A percentile compares a stretch with the other conserved stretches of the same genome.
Evolutionary conservation across 257 asterid genomes (phyloP).

Genomic region (Forsythia viridissima): DNA sequence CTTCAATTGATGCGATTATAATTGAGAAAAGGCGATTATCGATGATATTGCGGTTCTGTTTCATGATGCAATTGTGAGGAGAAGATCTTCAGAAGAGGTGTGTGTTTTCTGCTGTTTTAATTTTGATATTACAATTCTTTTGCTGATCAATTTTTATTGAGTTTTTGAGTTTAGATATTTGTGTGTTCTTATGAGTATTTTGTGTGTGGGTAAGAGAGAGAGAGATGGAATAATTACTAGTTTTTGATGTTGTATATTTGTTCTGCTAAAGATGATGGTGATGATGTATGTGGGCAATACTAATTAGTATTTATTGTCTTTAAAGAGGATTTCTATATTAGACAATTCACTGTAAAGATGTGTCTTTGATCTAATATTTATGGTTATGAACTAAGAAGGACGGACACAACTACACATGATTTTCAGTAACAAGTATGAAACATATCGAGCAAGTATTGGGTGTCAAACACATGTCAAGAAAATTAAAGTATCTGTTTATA

Average conservation of each 20-base stretch:
- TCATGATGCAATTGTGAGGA: not conserved
- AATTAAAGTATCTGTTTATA: too few relatives aligned
- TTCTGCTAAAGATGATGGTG: not conserved
- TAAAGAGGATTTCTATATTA: not conserved
- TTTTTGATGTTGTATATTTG: not conserved
- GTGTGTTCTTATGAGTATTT: not conserved
- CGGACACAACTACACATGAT: not conserved
- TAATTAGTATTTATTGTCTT: not conserved
- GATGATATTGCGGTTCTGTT: not conserved
- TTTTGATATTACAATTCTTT: too few relatives aligned
- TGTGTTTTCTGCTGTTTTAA: not conserved
- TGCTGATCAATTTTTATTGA: not conserved
- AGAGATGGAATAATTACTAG: not conserved
- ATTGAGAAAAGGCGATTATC: not conserved
- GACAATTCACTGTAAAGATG: not conserved
- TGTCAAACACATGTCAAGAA: too few relatives aligned
- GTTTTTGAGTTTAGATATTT: not conserved
- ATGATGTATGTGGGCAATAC: not conserved
- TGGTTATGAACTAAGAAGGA: not conserved
- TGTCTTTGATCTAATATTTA: not conserved
- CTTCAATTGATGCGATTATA: not conserved
- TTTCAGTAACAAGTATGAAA: not conserved
- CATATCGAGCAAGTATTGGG: too few relatives aligned
- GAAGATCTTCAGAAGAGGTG: not conserved
- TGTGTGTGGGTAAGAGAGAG: not conserved